phyloP scores from a whole-genome alignment of 2,329 filamentous ascomycete species.

The Exophiala oligosperma region DNA sequence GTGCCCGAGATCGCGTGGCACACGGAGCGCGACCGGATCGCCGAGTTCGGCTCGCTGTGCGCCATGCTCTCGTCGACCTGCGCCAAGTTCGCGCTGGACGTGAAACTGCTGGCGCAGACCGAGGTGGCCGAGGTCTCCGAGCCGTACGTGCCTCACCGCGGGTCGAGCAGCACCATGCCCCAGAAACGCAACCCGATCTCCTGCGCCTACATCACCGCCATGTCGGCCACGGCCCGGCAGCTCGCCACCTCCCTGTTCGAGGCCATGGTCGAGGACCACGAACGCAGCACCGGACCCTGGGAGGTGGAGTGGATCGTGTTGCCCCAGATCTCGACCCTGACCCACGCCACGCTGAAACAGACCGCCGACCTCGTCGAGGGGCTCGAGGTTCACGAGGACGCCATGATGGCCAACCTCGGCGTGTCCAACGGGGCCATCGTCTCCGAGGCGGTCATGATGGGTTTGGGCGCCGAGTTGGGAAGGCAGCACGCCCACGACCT shows the following conservation, averaged over 20 bases:
- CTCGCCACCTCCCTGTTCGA: slow-evolving; percentile 56
- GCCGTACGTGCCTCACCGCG: slow-evolving; percentile 56
- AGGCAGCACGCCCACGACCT: slow-evolving; percentile 58
- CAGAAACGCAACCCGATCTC: slow-evolving; percentile 62
- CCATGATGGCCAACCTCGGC: slow-evolving; percentile 54
- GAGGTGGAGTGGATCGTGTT: slow-evolving; percentile 61
- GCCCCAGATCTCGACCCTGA: slow-evolving; percentile 55
- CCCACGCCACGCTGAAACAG: slow-evolving; percentile 54
- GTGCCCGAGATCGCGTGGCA: slow-evolving; percentile 29
- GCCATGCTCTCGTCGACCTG: slow-evolving; percentile 26
- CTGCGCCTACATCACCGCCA: slow-evolving; percentile 56
- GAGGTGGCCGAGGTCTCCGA: slow-evolving; percentile 57
- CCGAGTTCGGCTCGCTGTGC: slow-evolving; percentile 26
- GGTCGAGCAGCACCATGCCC: slow-evolving; percentile 58
- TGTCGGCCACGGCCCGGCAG: slow-evolving; percentile 54
- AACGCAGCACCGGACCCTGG: slow-evolving; percentile 60
- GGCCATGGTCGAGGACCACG: slow-evolving; percentile 59
- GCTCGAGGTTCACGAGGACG: slow-evolving; percentile 51
- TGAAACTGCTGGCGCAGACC: slow-evolving; percentile 60
- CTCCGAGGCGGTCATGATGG: slow-evolving; percentile 62
- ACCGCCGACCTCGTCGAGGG: slow-evolving; percentile 55
- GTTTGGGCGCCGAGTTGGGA: slow-evolving; percentile 51
- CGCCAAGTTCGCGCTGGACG: slow-evolving; percentile 55
- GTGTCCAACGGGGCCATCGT: slow-evolving; percentile 57
- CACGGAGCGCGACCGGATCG: slow-evolving; percentile 28